A percentile compares a stretch with the other conserved stretches of the same genome.
These are phyloP conservation scores for Venturia pyrina DNA, from an alignment of 2,329 filamentous ascomycete species.

Conservation along the genomic window DNA sequence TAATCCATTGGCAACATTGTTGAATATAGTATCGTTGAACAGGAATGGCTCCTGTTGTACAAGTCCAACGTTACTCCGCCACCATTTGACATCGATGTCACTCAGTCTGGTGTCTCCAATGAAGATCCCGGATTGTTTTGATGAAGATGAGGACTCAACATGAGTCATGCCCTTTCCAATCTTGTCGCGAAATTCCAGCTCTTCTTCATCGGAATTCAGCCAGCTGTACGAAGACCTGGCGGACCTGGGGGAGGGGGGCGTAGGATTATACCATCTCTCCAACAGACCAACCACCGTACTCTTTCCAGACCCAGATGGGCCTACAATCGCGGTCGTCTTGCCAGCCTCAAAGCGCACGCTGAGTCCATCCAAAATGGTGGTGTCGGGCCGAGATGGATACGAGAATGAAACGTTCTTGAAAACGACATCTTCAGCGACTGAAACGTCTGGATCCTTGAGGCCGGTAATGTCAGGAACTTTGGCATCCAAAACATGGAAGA, in stretches of 20 bases:
- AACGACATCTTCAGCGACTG: constrained; percentile 22
- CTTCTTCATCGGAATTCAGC: neutral
- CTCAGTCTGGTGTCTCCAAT: constrained; percentile 22
- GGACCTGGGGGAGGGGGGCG: neutral
- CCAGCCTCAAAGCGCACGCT: constrained; percentile 27
- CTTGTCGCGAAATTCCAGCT: neutral
- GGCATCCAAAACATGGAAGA: constrained; percentile 28
- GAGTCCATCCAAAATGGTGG: constrained; percentile 29
- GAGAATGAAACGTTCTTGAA: constrained; percentile 32
- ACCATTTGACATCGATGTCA: constrained; percentile 31
- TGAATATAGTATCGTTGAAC: constrained; percentile 30
- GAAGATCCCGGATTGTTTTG: constrained; percentile 14
- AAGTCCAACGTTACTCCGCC: constrained; percentile 35
- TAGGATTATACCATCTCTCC: constrained; percentile 25
- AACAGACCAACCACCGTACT: constrained; percentile 35
- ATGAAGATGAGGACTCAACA: constrained; percentile 15
- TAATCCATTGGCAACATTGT: constrained; percentile 29
- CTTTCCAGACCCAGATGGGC: constrained; percentile 35
- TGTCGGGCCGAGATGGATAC: constrained; percentile 34
- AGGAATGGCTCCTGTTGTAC: constrained; percentile 33
- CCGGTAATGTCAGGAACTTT: constrained; percentile 10
- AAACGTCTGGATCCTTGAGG: constrained; percentile 17
- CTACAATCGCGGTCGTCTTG: constrained; percentile 35
- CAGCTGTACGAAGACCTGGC: neutral
- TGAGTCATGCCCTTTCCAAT: neutral